phyloP scores from a whole-genome alignment of 768 basidiomycete species.

The Suillus subaureus region DNA sequence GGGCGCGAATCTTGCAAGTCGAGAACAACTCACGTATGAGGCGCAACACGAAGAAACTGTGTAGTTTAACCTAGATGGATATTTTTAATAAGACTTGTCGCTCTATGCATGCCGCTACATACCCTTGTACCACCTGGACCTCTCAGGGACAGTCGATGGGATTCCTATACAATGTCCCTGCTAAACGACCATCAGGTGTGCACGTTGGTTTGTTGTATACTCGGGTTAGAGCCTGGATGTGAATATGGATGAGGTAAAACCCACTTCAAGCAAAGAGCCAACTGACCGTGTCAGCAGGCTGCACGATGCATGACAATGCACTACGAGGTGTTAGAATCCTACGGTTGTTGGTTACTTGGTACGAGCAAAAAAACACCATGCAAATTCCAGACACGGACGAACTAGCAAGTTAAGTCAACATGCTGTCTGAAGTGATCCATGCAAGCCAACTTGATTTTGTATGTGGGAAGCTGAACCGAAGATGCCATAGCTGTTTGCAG shows the following conservation, averaged over 20 bases:
- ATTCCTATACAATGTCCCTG: constrained; percentile 83
- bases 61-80: constrained; percentile 75
- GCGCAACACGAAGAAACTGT: constrained; percentile 90
- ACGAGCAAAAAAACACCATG: constrained; percentile 61
- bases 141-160: constrained; percentile 98
- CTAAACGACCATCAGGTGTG: constrained; percentile 67
- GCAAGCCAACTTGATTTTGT: constrained; percentile 77
- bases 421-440: constrained; percentile 73
- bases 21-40: constrained; percentile 69
- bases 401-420: constrained; percentile 86
- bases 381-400: constrained; percentile 89
- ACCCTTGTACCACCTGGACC: constrained; percentile 95
- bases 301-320: constrained; percentile 97
- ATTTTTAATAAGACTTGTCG: neutral
- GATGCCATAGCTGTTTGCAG: constrained; percentile 94
- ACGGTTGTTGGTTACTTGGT: constrained; percentile 1
- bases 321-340: constrained; percentile 39
- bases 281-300: constrained; percentile 86
- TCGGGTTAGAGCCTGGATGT: constrained; percentile 74
- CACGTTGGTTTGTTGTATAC: constrained; percentile 92
- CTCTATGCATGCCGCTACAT: constrained; percentile 10
- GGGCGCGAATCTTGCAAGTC: neutral
- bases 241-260: neutral
- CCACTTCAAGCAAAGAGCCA: constrained; percentile 18
- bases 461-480: constrained; percentile 93